Evolutionary conservation across 2,329 filamentous ascomycete genomes (phyloP), one percentile per base, ranked within the genome.

Genomic region (Cercospora zeae-maydis): DNA sequence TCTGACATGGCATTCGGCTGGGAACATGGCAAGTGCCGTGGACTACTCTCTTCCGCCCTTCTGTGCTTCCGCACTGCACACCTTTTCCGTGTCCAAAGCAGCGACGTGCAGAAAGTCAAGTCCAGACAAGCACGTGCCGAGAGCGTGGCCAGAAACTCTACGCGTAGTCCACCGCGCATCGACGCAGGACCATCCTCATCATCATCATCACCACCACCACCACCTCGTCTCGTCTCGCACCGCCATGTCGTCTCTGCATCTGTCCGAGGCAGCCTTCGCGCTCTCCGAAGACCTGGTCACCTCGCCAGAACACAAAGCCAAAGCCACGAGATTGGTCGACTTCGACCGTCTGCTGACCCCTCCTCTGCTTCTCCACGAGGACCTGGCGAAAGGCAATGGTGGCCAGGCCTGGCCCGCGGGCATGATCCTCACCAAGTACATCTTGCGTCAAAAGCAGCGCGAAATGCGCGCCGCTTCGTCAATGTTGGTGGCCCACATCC

Each of bases 351-450:
- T 95, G 58, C 82, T 97, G 34, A 77, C 70, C 19, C 79, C 84
- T 53, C 87, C 90, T 49, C 82, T 98, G 65, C 82, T 84, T 64
- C 84, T 98, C 14, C 89, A 91, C 72, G 92, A 97, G 76, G 93
- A 98, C 76, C 83, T 96, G 53, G 86, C 85, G 62, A 86, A 90
- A 66, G 95, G 95, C 64, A 98, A 95, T 76, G 95, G 95, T 54
- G 95, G 95, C 2, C 91, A 96, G 77, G 83, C 96, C 10, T 98
- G 95, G 95, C 93, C 93, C 2, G 93, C 93, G 0, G 95, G 95
- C 10, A 90, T 96, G 86, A 85, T 95, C 14, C 81, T 99, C 58
- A 85, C 90, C 19, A 91, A 89, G 76, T 96, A 98, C 75, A 84
- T 98, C 83, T 82, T 98, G 63, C 85, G 88, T 58, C 88, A 88